phyloP scores from a whole-genome alignment of 202 grass and related monocot genomes.

The Setaria italica region DNA sequence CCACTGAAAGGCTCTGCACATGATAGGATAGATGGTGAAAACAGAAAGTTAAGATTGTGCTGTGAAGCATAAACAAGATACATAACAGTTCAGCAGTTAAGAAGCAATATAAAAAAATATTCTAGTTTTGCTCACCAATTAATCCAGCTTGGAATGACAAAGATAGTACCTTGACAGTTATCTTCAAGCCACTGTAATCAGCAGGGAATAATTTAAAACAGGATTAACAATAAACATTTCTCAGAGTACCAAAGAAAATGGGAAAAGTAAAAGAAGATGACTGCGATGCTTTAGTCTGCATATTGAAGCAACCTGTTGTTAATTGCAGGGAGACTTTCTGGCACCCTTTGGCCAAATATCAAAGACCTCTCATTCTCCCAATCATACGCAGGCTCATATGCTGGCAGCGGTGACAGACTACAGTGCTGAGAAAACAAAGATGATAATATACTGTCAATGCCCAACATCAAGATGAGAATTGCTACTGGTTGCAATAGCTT shows the following conservation, averaged over 20 bases:
- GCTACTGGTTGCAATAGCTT: conserved; percentile 6
- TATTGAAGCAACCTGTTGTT: conserved; percentile 74
- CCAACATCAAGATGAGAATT: conserved; percentile 37
- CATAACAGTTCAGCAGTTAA: conserved; percentile 35
- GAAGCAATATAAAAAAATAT: conserved; percentile 31
- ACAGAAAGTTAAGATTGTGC: conserved; percentile 29
- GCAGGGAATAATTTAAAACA: conserved; percentile 48
- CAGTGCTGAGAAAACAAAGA: conserved; percentile 75
- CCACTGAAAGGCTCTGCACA: conserved; percentile 90
- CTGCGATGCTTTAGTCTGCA: conserved; percentile 33
- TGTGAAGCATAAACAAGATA: conserved; percentile 31
- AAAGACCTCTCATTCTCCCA: conserved; percentile 98
- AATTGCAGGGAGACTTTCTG: conserved; percentile 78
- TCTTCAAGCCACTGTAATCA: conserved; percentile 84
- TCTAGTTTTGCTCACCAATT: conserved; percentile 74
- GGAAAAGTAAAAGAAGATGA: conserved; percentile 5
- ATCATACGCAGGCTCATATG: conserved; percentile 98
- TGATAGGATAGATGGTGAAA: conserved; percentile 48
- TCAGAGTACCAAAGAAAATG: conserved; percentile 18
- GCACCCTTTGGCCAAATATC: conserved; percentile 94
- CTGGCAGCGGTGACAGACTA: conserved; percentile 81
- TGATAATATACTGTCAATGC: conserved; percentile 29
- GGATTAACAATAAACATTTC: conserved; percentile 38
- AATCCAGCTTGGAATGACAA: conserved; percentile 97
- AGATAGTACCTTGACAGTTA: conserved; percentile 94